Conservation (phyloP, 169 alveolate species). For the Cryptosporidium tyzzeri region DNA sequence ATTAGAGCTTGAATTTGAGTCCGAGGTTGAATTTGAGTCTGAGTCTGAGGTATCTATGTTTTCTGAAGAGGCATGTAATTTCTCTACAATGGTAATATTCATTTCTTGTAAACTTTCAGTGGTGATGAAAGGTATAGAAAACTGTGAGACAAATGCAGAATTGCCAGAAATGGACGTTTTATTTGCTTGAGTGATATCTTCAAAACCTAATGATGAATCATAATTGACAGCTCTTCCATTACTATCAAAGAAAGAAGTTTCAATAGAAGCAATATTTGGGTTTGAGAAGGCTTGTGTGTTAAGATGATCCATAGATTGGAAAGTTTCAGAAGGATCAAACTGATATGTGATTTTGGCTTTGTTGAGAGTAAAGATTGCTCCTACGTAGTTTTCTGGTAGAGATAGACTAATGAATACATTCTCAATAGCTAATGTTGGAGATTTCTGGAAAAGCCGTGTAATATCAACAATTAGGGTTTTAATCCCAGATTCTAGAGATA, state of each 20-base stretch:
- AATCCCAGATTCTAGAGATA: constrained; percentile 33
- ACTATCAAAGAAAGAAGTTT: constrained; percentile 19
- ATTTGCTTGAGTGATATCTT: constrained; percentile 6
- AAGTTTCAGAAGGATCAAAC: constrained; percentile 56
- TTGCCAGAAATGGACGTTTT: not conserved
- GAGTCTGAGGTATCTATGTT: not conserved
- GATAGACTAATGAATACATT: constrained; percentile 31
- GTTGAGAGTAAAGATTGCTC: constrained; percentile 46
- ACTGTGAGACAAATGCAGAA: constrained; percentile 59
- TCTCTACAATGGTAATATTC: constrained; percentile 36
- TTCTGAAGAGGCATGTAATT: not conserved
- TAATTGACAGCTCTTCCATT: constrained; percentile 13
- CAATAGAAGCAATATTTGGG: constrained; percentile 33
- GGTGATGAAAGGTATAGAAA: constrained; percentile 60
- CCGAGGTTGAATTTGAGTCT: not conserved
- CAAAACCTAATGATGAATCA: not conserved
- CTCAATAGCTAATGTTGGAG: constrained; percentile 7
- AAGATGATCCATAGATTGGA: constrained; percentile 28
- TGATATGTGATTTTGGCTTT: constrained; percentile 49
- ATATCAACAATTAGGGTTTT: constrained; percentile 53
- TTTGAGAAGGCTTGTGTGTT: constrained; percentile 9
- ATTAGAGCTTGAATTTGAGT: not conserved
- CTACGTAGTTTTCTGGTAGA: constrained; percentile 11
- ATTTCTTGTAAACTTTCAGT: constrained; percentile 38
- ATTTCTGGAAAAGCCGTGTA: constrained; percentile 7